A percentile compares a stretch with the other conserved stretches of the same genome.
phyloP scores from a whole-genome alignment of 2,329 filamentous ascomycete genomes.

The Metarhizium sp. region DNA sequence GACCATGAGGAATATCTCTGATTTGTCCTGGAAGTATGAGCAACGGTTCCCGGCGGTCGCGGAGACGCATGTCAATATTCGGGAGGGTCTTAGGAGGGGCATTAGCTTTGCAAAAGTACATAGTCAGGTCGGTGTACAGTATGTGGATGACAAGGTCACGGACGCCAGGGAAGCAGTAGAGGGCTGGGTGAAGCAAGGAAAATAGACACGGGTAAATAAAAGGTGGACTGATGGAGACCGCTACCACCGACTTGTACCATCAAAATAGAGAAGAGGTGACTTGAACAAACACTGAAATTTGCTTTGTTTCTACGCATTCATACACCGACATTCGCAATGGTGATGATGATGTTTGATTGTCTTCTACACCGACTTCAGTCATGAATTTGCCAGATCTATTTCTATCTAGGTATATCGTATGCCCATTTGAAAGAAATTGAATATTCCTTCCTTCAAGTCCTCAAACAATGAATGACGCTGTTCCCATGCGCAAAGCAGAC shows the following conservation, averaged over 20 bases:
- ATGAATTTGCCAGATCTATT: too few species aligned
- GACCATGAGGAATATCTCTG: constrained; percentile 81
- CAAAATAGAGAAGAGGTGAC: constrained; percentile 19
- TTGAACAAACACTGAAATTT: not conserved
- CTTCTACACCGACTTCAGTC: too few species aligned
- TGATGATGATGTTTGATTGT: too few species aligned
- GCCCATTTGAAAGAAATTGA: too few species aligned
- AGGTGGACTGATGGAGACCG: not conserved
- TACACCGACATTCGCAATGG: not conserved
- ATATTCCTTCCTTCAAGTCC: not conserved
- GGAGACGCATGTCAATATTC: constrained; percentile 66
- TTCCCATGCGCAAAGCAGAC: not conserved
- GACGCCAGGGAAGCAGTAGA: constrained; percentile 70
- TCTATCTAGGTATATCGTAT: too few species aligned
- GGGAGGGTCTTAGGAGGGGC: constrained; percentile 59
- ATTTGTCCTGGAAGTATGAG: constrained; percentile 88
- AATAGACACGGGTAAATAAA: constrained; percentile 34
- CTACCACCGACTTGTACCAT: constrained; percentile 22
- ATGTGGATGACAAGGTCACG: constrained; percentile 73
- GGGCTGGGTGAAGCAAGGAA: constrained; percentile 85
- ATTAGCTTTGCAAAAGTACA: constrained; percentile 68
- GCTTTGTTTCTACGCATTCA: not conserved
- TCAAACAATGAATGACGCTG: not conserved
- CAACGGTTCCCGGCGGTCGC: constrained; percentile 75
- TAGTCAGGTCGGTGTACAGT: constrained; percentile 57